Base-by-base conservation (phyloP, 2,329 filamentous ascomycete genomes). In the Neonectria ditissima region DNA sequence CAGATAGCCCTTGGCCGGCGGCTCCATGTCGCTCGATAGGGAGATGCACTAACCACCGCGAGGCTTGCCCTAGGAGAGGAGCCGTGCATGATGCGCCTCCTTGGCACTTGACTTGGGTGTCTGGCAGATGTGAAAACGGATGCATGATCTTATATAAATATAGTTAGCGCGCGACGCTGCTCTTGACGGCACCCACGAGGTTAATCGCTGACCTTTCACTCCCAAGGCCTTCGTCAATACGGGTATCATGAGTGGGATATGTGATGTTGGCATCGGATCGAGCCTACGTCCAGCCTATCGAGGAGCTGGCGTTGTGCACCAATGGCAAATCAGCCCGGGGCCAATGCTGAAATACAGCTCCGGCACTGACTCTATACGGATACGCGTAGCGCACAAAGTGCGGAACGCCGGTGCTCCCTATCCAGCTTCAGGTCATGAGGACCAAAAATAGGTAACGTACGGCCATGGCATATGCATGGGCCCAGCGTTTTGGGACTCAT, bases 1-100 rank as follows among this genome's bases (percentile, higher is more conserved):
- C 39, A 16, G 24, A 26, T 9, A 41, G 56, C 37, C 51, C 53
- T 50, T 55, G 44, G 14, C 5, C 34, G 14, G 34, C 52, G 26
- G 43, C 55, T 44, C 52, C 52, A 34, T 44, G 58, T 39, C 45
- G 51, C 59, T 61, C 16, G 59, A 62, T 37, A 62, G 16, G 39
- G 13, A 56, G 52, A 55, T 56, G 45, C 37, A 24, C 59, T 53
- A 56, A 56, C 51, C 59, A 45, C 18, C 16, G 4, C 22, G 22
- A 48, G 30, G 51, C 34, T 32, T 51, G 52, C 37, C 47, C 24
- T 41, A 41, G 16, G 37, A 20, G 34, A 37, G 34, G 34, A 37
- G 34, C 37, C 37, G 37, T 41, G 37, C 37, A n/a, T 41, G 37
- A 20, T 41, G 9, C 20, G 37, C n/a, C 37, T 41, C n/a, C n/a